phyloP scores from a whole-genome alignment of 2,329 filamentous ascomycete species.

The Hymenoscyphus repandus region DNA sequence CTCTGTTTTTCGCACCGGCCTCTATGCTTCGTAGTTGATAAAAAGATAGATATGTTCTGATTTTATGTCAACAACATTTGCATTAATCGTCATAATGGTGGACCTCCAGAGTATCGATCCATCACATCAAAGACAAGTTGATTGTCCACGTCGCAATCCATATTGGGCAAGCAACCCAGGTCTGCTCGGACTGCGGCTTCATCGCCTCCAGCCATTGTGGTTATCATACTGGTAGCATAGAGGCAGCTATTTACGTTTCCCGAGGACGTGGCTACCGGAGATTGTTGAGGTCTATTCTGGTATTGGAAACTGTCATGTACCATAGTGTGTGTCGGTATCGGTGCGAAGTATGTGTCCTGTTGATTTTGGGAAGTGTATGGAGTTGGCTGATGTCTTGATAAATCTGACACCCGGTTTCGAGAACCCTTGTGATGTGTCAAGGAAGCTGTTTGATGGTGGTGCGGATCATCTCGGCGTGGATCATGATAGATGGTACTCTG shows the following conservation, averaged over 20 bases:
- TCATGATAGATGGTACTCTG: too few relatives aligned
- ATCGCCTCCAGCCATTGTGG: conserved; percentile 36
- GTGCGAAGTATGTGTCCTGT: not conserved
- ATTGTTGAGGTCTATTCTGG: conserved; percentile 7
- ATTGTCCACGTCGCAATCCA: conserved; percentile 40
- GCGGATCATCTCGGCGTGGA: too few relatives aligned
- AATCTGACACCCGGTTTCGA: too few relatives aligned
- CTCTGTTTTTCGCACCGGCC: too few relatives aligned
- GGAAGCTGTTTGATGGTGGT: too few relatives aligned
- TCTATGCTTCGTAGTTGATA: not conserved
- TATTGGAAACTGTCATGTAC: conserved; percentile 13
- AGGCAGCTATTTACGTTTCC: conserved; percentile 31
- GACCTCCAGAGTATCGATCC: conserved; percentile 35
- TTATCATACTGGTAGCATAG: conserved; percentile 40
- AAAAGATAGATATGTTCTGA: not conserved
- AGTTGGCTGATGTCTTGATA: too few relatives aligned
- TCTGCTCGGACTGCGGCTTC: conserved; percentile 34
- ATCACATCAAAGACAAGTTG: conserved; percentile 38
- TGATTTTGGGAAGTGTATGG: too few relatives aligned
- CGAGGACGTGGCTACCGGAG: conserved; percentile 16
- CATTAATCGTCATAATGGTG: not conserved
- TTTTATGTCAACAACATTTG: not conserved
- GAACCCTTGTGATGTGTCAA: too few relatives aligned
- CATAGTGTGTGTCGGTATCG: not conserved
- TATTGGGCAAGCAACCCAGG: conserved; percentile 35